phyloP scores from a whole-genome alignment of 208 protist species.

The Acanthamoeba culbertsoni region DNA sequence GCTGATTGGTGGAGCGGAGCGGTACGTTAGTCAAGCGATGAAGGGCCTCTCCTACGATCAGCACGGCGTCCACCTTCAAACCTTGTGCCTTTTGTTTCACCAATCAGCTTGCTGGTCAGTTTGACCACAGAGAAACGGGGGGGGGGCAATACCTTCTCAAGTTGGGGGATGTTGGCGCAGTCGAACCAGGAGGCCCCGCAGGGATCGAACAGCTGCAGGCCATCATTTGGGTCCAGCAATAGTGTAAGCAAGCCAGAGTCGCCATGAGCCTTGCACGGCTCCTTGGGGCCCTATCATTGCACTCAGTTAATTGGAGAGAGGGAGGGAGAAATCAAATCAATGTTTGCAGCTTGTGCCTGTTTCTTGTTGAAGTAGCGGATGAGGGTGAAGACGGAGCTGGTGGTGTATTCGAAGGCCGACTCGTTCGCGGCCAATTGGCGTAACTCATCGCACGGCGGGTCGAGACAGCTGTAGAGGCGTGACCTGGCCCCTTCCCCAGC shows the following conservation, averaged over 20 bases:
- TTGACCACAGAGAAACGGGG: neutral
- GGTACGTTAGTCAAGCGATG: neutral
- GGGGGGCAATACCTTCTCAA: neutral
- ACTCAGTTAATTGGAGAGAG: neutral
- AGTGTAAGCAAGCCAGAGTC: neutral
- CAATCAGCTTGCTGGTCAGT: neutral
- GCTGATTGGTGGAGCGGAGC: neutral
- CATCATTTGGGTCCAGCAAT: neutral
- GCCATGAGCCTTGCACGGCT: neutral
- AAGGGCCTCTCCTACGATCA: neutral
- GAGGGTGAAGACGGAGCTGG: neutral
- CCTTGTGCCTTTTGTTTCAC: neutral
- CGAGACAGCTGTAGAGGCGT: neutral
- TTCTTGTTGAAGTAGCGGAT: neutral
- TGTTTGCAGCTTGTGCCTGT: neutral
- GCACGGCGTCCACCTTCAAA: neutral
- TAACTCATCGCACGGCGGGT: neutral
- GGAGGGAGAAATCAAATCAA: neutral
- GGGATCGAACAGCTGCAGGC: constrained; percentile 20
- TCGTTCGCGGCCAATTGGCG: neutral
- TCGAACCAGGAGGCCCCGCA: neutral
- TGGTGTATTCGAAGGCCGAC: neutral
- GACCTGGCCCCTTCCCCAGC: neutral
- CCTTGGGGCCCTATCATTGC: neutral
- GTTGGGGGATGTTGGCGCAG: neutral